Evolutionary conservation across 2,329 filamentous ascomycete genomes (phyloP), one percentile per base, ranked within the genome.

Genomic region (Paecilomyces sp.): DNA sequence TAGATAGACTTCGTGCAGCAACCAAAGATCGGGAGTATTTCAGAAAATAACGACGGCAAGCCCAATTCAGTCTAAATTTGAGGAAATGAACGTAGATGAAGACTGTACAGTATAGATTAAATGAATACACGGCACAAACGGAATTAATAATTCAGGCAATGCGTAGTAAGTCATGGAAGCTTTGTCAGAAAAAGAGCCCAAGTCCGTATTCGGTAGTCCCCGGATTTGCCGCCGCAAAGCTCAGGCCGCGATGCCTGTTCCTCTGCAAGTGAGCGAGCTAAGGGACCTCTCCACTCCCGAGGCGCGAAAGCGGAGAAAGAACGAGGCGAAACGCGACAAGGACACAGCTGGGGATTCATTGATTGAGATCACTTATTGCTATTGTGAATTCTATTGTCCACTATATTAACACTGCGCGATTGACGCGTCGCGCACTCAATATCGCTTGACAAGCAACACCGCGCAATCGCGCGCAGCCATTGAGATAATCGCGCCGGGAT

Each of bases 401-500:
- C 13, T 5, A 6, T 6, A n/a, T 47, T 18, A 18, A 18, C 7
- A 18, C 41, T 47, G 6, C 41, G 41, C 41, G 41, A 22, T 18
- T 18, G 8, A 47, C n/a, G 41, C 41, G 41, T 47, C 3, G n/a
- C 41, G 41, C 15, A 12, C 41, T 18, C 18, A 4, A 18, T 47
- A 47, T 47, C n/a, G n/a, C 22, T 22, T 22, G 41, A 18, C 18
- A 22, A 47, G 41, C 41, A 18, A 22, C 41, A 47, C 31, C 11
- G n/a, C 41, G 41, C 41, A n/a, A 47, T 15, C 22, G 22, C 22
- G 1, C 22, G 22, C 22, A 22, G 41, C 41, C 41, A 47, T 47
- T 47, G 41, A 18, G 41, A 47, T 47, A 9, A 36, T 28, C 5
- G 30, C 54, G 54, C 54, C 24, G 24, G 11, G 25, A 75, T 75